Base-by-base conservation (phyloP, 208 protist species). In the Crithidia fasciculata region DNA sequence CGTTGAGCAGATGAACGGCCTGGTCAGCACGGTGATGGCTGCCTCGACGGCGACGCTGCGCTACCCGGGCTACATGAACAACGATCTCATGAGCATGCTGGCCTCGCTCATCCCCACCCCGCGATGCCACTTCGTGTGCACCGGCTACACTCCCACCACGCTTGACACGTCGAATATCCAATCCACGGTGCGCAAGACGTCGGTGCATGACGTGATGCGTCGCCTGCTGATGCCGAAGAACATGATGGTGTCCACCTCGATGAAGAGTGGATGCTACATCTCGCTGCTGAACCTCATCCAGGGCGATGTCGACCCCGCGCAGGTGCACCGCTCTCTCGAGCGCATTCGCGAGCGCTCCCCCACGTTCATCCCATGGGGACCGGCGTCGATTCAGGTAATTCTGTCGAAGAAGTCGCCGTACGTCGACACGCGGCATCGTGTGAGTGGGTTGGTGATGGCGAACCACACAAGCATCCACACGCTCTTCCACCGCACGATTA, bases 201-300 rank as follows among this genome's bases (percentile, higher is more conserved):
- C 97, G 3, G 99, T 99, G 40, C 90, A 99, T 56, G 99, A 99
- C 77, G 99, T 99, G 8, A 99, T 99, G 99, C 94, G 98, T 39
- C 88, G 99, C 36, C 86, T 99, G 19, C 88, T 99, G 18, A 97
- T 99, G 90, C 97, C 98, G 36, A 99, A 99, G 80, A 99, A 99
- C 80, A 98, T 99, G 82, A 99, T 99, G 96, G 96, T 99, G 60
- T 96, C 89, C 49, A 90, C 84, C 16, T 90, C 87, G 2, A 95
- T 93, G 80, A 93, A 97, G 75, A 93, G 88, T 64, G 99, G 99
- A 19, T 98, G 95, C 74, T 99, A 99, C 80, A 95, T 99, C 28
- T 99, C 98, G 12, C 90, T 99, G 39, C 89, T 99, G 4, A 99
- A 99, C 81, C 98, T 99, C 57, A 99, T 99, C 74, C 98, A 99